Conservation (phyloP, 139 green algal species). For the Chlorella sorokiniana region DNA sequence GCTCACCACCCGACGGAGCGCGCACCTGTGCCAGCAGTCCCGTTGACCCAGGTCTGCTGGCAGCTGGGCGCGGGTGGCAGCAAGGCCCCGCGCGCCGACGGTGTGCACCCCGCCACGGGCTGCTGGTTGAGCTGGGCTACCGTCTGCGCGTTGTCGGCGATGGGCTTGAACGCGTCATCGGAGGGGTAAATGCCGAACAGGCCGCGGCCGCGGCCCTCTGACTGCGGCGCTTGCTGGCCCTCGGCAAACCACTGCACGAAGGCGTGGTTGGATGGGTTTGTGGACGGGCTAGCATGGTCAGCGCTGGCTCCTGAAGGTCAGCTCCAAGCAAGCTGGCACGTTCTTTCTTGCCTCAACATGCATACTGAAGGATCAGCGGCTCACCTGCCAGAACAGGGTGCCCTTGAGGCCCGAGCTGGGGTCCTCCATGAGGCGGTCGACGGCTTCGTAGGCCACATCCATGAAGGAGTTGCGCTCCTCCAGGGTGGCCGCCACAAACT, state of each 20-base stretch:
- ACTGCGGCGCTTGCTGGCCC: slow-evolving; percentile 48
- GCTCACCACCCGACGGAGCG: background rate
- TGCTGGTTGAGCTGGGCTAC: slow-evolving; percentile 28
- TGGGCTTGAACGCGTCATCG: slow-evolving; percentile 44
- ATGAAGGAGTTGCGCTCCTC: slow-evolving; percentile 40
- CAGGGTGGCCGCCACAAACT: slow-evolving; percentile 14
- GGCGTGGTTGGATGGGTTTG: too few relatives aligned
- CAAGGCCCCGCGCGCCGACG: background rate
- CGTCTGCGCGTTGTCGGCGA: slow-evolving; percentile 33
- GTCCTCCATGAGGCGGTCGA: slow-evolving; percentile 3
- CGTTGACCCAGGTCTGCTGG: slow-evolving; percentile 44
- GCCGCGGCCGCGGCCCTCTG: slow-evolving; percentile 54
- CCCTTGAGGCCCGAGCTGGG: slow-evolving; percentile 32
- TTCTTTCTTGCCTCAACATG: too few relatives aligned
- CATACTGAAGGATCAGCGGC: too few relatives aligned
- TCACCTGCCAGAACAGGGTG: slow-evolving; percentile 68
- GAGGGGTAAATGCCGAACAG: slow-evolving; percentile 54
- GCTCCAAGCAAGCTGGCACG: too few relatives aligned
- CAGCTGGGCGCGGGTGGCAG: slow-evolving; percentile 31
- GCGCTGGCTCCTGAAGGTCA: too few relatives aligned
- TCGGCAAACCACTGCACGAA: slow-evolving; percentile 60
- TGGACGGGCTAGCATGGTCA: too few relatives aligned
- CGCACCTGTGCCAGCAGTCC: slow-evolving; percentile 48
- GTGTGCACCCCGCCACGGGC: slow-evolving; percentile 8
- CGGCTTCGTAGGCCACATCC: slow-evolving; percentile 6